These are phyloP conservation scores for Xerocomus amazonicus DNA, from an alignment of 1,284 basidiomycete species.

Conservation along the genomic window DNA sequence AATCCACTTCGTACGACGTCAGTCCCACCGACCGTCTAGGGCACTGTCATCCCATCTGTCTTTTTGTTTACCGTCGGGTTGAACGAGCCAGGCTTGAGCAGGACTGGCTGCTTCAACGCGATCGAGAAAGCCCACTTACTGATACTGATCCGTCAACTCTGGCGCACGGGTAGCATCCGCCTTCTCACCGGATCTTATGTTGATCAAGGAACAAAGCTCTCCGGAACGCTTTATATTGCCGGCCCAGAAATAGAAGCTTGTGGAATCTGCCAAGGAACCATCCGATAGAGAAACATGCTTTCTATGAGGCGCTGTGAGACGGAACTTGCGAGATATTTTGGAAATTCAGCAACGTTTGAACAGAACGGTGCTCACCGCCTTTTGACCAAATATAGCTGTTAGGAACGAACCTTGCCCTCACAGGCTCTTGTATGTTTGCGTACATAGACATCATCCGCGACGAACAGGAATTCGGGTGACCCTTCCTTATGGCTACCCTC, in stretches of 20 bases:
- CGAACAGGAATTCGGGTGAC: no score
- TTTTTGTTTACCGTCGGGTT: slow-evolving; percentile 27
- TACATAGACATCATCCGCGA: no score
- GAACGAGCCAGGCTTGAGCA: slow-evolving; percentile 21
- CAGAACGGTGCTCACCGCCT: no score
- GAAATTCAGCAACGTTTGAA: no score
- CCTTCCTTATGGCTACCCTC: neutral
- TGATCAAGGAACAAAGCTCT: neutral
- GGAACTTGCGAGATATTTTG: no score
- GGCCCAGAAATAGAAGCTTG: neutral
- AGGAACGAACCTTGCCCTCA: no score
- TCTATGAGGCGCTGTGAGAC: no score
- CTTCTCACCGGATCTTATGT: no score
- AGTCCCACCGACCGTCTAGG: slow-evolving; percentile 10
- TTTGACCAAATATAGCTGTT: no score
- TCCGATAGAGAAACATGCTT: no score
- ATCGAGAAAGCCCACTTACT: slow-evolving; percentile 22
- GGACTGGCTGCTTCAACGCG: slow-evolving; percentile 16
- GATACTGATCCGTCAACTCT: slow-evolving; percentile 26
- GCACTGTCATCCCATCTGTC: slow-evolving; percentile 11
- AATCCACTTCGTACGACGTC: slow-evolving; percentile 18
- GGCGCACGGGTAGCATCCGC: slow-evolving; percentile 21
- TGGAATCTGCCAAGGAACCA: no score
- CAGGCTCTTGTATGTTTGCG: no score
- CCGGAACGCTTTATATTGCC: neutral